Conservation (phyloP, 768 basidiomycete species). For the Mycena pura region DNA sequence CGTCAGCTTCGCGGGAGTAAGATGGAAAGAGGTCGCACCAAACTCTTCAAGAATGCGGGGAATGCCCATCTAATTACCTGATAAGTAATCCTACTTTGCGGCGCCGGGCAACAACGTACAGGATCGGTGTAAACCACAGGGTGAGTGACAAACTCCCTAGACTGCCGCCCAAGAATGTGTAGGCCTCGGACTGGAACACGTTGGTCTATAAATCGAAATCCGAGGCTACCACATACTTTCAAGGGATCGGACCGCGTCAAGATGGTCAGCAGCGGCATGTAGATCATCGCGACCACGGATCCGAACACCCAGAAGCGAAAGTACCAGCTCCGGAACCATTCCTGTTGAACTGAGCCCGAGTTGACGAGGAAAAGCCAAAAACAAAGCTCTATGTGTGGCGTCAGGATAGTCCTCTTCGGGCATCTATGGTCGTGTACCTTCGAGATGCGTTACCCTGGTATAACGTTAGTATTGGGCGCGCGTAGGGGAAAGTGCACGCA, state of each 20-base stretch:
- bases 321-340: slow-evolving; percentile 80
- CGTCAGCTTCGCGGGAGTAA: not conserved
- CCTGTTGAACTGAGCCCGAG: slow-evolving; percentile 61
- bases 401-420: slow-evolving; percentile 4
- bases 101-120: slow-evolving; percentile 58
- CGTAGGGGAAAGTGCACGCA: slow-evolving; percentile 40
- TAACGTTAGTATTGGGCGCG: not conserved
- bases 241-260: slow-evolving; percentile 64
- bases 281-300: slow-evolving; percentile 62
- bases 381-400: slow-evolving; percentile 64
- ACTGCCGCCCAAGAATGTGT: slow-evolving; percentile 72
- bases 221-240: slow-evolving; percentile 50
- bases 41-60: slow-evolving; percentile 63
- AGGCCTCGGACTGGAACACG: slow-evolving; percentile 65
- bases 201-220: not conserved
- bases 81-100: too few relatives aligned
- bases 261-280: slow-evolving; percentile 75
- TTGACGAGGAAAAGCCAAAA: slow-evolving; percentile 89
- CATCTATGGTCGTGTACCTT: slow-evolving; percentile 53
- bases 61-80: slow-evolving; percentile 60
- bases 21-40: slow-evolving; percentile 51
- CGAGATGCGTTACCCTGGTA: slow-evolving; percentile 75
- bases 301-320: slow-evolving; percentile 79
- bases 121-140: slow-evolving; percentile 73
- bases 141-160: slow-evolving; percentile 74